phyloP scores from a whole-genome alignment of 164 flowering plant genomes.

The Vitis cinerea region DNA sequence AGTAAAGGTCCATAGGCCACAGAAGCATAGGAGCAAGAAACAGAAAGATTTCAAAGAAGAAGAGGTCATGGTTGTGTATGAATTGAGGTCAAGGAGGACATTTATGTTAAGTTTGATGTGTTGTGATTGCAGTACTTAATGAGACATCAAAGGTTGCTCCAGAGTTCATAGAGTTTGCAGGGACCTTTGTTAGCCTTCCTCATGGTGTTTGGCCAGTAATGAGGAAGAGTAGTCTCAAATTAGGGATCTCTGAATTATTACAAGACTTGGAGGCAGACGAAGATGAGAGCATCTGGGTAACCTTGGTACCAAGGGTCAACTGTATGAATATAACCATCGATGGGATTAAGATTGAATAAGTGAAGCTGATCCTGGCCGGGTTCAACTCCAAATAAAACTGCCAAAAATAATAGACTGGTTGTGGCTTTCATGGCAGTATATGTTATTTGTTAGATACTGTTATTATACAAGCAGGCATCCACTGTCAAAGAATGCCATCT shows the following conservation, averaged over 20 bases:
- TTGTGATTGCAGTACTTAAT: conserved; percentile 32
- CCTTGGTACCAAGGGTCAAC: not conserved
- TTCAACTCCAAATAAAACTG: too few species aligned
- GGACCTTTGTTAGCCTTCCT: conserved; percentile 29
- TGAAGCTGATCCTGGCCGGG: too few species aligned
- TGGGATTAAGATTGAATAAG: conserved; percentile 4
- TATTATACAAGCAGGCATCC: too few species aligned
- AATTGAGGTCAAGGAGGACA: conserved; percentile 11
- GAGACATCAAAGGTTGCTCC: conserved; percentile 11
- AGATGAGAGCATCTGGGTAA: conserved; percentile 12
- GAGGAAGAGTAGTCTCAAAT: conserved; percentile 6
- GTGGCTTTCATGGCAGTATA: too few species aligned
- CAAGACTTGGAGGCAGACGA: conserved; percentile 15
- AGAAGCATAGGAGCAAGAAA: conserved; percentile 16
- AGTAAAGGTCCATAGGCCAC: conserved; percentile 25
- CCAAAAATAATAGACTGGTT: too few species aligned
- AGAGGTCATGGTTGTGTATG: conserved; percentile 32
- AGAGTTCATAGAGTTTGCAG: conserved; percentile 23
- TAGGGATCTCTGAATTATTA: conserved; percentile 17
- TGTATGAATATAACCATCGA: not conserved
- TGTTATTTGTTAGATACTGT: too few species aligned
- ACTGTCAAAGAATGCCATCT: too few species aligned
- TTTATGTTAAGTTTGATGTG: conserved; percentile 36
- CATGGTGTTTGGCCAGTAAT: not conserved
- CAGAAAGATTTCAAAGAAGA: conserved; percentile 30